Base-by-base conservation (phyloP, 1,284 basidiomycete species). In the Cryptococcus neoformans region DNA sequence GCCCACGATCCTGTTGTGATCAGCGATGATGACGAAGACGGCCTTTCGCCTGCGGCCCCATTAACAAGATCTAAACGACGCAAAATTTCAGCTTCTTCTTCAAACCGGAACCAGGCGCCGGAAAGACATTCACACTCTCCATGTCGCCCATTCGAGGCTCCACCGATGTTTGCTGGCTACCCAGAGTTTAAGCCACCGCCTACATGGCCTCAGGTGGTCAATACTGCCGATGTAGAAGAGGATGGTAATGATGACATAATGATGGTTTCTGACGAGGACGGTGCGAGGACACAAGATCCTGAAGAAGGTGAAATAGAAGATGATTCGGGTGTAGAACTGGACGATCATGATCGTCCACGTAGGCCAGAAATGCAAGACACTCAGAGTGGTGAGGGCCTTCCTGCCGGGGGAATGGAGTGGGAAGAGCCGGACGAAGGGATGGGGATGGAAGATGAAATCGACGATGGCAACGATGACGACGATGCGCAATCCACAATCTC, bases 391-490 rank as follows among this genome's bases (percentile, higher is more conserved):
- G 28, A n/a, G n/a, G 21, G 47, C 7, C 16, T 16, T 14, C 35
- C 28, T 40, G 55, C 12, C 48, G 47, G 38, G 41, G 49, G 44
- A 41, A 56, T 64, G 57, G 71, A 68, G n/a, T 74, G 73, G 72
- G 67, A 69, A 45, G 74, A 75, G 54, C 71, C 68, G 10, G 74
- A 75, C 50, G 73, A 75, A 57, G 74, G 72, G 1, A 75, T 76
- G 70, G 75, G 74, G 0, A 73, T 76, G 74, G 75, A 75, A n/a
- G 69, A 73, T 57, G 63, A 60, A n/a, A 65, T 64, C 8, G 64
- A 69, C 21, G 69, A 62, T 6, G 68, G 68, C 14, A 66, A 66
- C 8, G 63, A 62, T 10, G 58, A 49, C 35, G 55, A 42, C 16
- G 51, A 51, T 11, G 57, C 44, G 28, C 46, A 54, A 16, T 50